Percentiles rank a stretch among this genome's conserved stretches.
phyloP scores from a whole-genome alignment of 306 rosid species.

The Boehmeria nivea region DNA sequence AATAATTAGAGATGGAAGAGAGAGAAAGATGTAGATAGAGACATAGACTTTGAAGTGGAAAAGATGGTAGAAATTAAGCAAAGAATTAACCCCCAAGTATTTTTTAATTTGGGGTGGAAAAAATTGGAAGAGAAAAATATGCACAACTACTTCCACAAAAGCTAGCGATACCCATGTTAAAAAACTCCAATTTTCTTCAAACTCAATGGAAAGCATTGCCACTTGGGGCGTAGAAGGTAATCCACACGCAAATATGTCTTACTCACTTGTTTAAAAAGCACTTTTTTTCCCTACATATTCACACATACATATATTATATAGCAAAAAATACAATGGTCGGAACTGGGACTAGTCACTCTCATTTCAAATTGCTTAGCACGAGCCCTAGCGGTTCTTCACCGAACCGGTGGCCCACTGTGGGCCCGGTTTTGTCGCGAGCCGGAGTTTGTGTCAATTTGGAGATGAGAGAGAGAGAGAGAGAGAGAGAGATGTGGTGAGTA shows the following conservation, averaged over 20 bases:
- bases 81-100: too few relatives aligned
- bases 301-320: not conserved
- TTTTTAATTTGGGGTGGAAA: too few relatives aligned
- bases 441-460: not conserved
- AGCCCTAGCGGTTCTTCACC: conserved; percentile 25
- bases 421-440: not conserved
- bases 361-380: conserved; percentile 22
- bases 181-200: conserved; percentile 19
- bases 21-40: too few relatives aligned
- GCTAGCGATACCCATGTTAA: conserved; percentile 30
- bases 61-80: too few relatives aligned
- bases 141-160: conserved; percentile 20
- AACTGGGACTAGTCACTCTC: not conserved
- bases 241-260: conserved; percentile 1
- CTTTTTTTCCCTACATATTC: not conserved
- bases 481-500: not conserved
- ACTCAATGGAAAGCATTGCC: conserved; percentile 3
- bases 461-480: not conserved
- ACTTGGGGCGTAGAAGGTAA: conserved; percentile 10
- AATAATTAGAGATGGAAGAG: too few relatives aligned
- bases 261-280: conserved; percentile 16
- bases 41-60: too few relatives aligned
- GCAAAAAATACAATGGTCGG: too few relatives aligned
- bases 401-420: conserved; percentile 8
- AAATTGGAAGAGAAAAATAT: too few relatives aligned